phyloP scores from a whole-genome alignment of 495 filamentous ascomycete species.

The Podospora fimiseda region DNA sequence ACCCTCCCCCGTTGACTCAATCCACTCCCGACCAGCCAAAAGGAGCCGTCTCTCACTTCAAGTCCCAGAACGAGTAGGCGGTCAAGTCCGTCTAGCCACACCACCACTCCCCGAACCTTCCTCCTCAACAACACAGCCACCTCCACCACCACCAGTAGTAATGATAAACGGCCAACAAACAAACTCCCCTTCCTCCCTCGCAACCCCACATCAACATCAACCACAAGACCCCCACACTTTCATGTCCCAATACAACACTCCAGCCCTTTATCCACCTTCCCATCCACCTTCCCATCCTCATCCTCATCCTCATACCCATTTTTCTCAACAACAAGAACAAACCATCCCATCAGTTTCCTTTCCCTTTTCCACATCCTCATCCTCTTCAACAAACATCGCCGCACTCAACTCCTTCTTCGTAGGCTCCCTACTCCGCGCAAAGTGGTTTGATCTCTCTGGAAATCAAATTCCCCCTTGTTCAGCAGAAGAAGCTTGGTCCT shows the following conservation, averaged over 20 bases:
- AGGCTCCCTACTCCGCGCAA: conserved; percentile 31
- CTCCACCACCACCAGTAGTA: conserved; percentile 36
- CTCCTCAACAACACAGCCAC: background rate
- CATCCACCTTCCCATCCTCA: background rate
- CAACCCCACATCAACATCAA: background rate
- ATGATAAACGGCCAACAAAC: conserved; percentile 58
- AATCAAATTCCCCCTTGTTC: conserved; percentile 27
- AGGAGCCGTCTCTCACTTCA: conserved; percentile 65
- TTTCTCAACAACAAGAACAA: background rate
- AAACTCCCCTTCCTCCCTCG: background rate
- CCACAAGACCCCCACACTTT: background rate
- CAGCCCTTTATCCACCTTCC: background rate
- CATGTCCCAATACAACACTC: conserved; percentile 9
- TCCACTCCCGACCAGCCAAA: conserved; percentile 32
- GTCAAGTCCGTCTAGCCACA: conserved; percentile 70
- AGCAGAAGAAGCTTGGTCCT: conserved; percentile 43
- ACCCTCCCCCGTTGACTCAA: conserved; percentile 20
- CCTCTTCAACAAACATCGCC: conserved; percentile 36
- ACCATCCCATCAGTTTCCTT: background rate
- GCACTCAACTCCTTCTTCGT: conserved; percentile 43
- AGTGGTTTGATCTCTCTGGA: conserved; percentile 39
- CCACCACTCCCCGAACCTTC: conserved; percentile 42
- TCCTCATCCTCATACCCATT: background rate
- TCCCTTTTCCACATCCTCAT: conserved; percentile 10
- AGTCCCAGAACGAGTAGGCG: conserved; percentile 69